phyloP scores from a whole-genome alignment of 768 basidiomycete species.

The Leccinum uliginosum region DNA sequence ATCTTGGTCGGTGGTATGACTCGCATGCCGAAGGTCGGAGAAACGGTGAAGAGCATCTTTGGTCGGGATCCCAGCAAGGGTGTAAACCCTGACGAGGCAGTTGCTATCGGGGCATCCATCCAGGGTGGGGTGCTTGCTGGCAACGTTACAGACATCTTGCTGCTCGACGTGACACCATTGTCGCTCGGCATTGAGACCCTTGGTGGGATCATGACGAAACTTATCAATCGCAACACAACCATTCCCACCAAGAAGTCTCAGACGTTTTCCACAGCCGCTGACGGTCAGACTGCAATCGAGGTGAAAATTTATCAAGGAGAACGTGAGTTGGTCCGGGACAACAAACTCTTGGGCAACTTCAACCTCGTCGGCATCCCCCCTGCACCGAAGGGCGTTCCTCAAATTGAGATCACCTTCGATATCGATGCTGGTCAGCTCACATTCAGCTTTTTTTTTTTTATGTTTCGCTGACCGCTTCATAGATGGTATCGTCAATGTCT shows the following conservation, averaged over 20 bases:
- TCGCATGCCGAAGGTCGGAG: slow-evolving; percentile 93
- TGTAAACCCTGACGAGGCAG: slow-evolving; percentile 99
- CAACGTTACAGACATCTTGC: slow-evolving; percentile 91
- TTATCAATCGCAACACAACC: slow-evolving; percentile 97
- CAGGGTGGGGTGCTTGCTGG: slow-evolving; percentile 98
- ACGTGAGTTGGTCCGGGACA: slow-evolving; percentile 96
- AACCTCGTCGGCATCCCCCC: slow-evolving; percentile 97
- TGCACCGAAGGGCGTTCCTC: slow-evolving; percentile 70
- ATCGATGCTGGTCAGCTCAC: slow-evolving; percentile 78
- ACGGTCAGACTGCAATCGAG: slow-evolving; percentile 99
- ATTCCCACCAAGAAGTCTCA: slow-evolving; percentile 99
- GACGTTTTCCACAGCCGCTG: slow-evolving; percentile 97
- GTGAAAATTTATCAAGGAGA: slow-evolving; percentile 99
- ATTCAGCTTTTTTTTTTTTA: not conserved
- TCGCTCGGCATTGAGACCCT: slow-evolving; percentile 96
- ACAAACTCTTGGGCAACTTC: slow-evolving; percentile 99
- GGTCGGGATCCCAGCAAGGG: slow-evolving; percentile 97
- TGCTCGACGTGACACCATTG: slow-evolving; percentile 93
- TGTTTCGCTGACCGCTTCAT: slow-evolving; percentile 1
- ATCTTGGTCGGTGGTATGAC: slow-evolving; percentile 99
- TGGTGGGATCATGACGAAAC: slow-evolving; percentile 99
- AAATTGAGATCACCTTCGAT: slow-evolving; percentile 88
- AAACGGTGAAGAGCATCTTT: slow-evolving; percentile 84
- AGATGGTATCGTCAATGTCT: slow-evolving; percentile 97
- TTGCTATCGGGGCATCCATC: slow-evolving; percentile 96